These are phyloP conservation scores for Amesomyces nigricolor DNA, from an alignment of 2,329 filamentous ascomycete species.

Conservation along the genomic window DNA sequence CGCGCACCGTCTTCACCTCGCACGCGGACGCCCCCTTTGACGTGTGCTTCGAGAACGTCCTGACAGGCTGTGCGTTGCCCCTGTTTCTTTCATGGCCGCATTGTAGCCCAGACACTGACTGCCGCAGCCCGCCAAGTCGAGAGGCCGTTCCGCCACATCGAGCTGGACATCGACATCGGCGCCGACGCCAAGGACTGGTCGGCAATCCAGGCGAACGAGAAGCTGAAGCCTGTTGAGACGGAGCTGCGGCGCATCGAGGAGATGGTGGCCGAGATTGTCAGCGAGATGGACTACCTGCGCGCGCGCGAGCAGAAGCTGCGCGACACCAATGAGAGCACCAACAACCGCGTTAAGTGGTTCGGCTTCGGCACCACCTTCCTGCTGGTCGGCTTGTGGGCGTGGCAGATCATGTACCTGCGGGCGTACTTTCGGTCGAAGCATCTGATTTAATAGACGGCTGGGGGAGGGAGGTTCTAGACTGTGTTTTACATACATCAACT, in stretches of 20 bases:
- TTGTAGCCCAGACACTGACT: neutral
- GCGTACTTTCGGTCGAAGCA: conserved; percentile 91
- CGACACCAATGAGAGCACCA: conserved; percentile 99
- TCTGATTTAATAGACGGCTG: conserved; percentile 47
- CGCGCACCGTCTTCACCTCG: conserved; percentile 88
- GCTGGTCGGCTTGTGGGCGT: conserved; percentile 80
- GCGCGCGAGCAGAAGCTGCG: conserved; percentile 86
- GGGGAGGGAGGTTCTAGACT: conserved; percentile 8
- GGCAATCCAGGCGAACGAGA: conserved; percentile 91
- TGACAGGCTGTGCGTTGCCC: conserved; percentile 59
- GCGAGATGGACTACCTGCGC: conserved; percentile 94
- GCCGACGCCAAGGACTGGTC: conserved; percentile 98
- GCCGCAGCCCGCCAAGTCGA: conserved; percentile 31
- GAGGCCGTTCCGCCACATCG: conserved; percentile 63
- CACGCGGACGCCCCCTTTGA: conserved; percentile 90
- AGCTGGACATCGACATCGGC: conserved; percentile 93
- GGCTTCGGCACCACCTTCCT: conserved; percentile 89
- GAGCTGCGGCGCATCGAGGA: conserved; percentile 92
- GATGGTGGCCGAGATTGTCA: conserved; percentile 78
- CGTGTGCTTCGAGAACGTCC: conserved; percentile 88
- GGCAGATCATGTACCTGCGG: conserved; percentile 96
- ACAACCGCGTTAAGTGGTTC: conserved; percentile 98
- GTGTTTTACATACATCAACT: conserved; percentile 15
- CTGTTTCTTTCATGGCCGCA: neutral
- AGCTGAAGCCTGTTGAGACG: conserved; percentile 94